phyloP scores from a whole-genome alignment of 441 rosid genomes.

The Melastoma candidum region DNA sequence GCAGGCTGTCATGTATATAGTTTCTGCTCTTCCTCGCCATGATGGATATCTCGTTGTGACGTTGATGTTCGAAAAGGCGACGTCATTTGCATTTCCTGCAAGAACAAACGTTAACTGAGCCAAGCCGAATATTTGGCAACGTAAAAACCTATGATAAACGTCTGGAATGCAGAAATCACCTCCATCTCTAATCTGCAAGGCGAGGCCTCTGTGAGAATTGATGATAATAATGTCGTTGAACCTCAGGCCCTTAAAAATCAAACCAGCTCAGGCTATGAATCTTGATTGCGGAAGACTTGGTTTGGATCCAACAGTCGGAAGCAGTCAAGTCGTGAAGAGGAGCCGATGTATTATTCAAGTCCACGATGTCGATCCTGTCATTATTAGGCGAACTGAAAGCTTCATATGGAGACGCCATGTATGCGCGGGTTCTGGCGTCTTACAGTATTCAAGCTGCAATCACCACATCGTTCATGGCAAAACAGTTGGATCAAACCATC shows the following conservation, averaged over 20 bases:
- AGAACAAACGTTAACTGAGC: not conserved
- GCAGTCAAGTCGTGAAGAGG: constrained; percentile 66
- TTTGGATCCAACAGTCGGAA: constrained; percentile 72
- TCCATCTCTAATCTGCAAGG: constrained; percentile 84
- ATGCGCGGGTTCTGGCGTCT: constrained; percentile 46
- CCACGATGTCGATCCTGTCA: constrained; percentile 85
- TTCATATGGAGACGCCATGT: constrained; percentile 62
- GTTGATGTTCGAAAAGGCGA: constrained; percentile 77
- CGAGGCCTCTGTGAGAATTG: constrained; percentile 84
- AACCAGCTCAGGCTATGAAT: constrained; percentile 77
- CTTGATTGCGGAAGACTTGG: constrained; percentile 88
- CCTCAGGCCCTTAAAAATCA: constrained; percentile 44
- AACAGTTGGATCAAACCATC: not conserved
- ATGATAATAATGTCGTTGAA: constrained; percentile 76
- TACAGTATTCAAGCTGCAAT: constrained; percentile 73
- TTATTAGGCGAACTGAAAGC: constrained; percentile 80
- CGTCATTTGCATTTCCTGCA: constrained; percentile 71
- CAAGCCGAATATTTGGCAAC: not conserved
- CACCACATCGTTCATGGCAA: constrained; percentile 10
- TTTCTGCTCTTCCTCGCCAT: constrained; percentile 97
- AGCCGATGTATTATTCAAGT: constrained; percentile 52
- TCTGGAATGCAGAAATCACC: constrained; percentile 30
- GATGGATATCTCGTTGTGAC: constrained; percentile 75
- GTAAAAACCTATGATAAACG: not conserved
- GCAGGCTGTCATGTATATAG: constrained; percentile 76